phyloP scores from a whole-genome alignment of 2,329 filamentous ascomycete genomes.

The Biscogniauxia sp. region DNA sequence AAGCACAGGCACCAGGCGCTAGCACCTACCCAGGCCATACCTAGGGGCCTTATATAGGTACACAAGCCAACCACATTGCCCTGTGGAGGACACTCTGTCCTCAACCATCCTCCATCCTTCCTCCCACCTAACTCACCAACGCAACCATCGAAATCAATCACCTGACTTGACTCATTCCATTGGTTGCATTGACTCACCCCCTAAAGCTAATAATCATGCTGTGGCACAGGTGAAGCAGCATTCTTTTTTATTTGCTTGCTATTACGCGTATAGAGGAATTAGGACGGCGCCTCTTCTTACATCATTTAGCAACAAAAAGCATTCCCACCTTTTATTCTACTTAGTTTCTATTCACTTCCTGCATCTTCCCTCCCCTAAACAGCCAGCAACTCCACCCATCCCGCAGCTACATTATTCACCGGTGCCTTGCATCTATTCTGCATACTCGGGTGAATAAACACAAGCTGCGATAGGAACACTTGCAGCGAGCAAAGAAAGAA shows the following conservation, averaged over 20 bases:
- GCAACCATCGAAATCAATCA: neutral
- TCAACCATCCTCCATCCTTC: conserved; percentile 6
- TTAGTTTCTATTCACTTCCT: conserved; percentile 6
- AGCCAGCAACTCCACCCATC: conserved; percentile 10
- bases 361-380: conserved; percentile 6
- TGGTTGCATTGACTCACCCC: conserved; percentile 9
- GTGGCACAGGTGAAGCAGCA: conserved; percentile 16
- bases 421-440: neutral
- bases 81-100: conserved; percentile 24
- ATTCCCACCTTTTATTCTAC: conserved; percentile 6
- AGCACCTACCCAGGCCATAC: no score
- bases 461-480: neutral
- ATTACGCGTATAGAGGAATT: conserved; percentile 39
- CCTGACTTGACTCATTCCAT: conserved; percentile 15
- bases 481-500: neutral
- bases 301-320: conserved; percentile 16
- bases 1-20: no score
- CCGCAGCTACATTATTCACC: neutral
- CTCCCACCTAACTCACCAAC: neutral
- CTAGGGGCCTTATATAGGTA: no score
- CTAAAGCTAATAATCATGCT: conserved; percentile 16
- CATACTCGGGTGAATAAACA: neutral
- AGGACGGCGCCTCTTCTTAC: conserved; percentile 37
- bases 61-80: neutral
- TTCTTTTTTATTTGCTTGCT: conserved; percentile 8